A percentile compares a stretch with the other conserved stretches of the same genome.
Conservation (phyloP, 2,329 filamentous ascomycete species). For the Penicillium thymicola region DNA sequence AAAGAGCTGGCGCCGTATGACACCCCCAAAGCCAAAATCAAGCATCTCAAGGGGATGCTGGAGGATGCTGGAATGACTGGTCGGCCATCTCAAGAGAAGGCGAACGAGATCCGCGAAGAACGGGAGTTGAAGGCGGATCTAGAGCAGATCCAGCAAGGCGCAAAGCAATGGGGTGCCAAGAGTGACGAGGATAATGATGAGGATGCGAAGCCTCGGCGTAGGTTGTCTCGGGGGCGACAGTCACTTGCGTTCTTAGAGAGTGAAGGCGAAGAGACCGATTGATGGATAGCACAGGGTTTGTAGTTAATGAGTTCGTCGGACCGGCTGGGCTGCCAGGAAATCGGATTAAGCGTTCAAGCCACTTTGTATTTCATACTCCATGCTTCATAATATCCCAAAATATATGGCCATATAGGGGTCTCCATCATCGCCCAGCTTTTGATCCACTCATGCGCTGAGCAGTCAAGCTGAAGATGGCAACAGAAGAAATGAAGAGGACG, state of each 20-base stretch:
- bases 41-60: conserved; percentile 75
- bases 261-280: conserved; percentile 62
- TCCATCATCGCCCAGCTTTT: conserved; percentile 35
- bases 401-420: background rate
- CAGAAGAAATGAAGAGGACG: conserved; percentile 92
- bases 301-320: background rate
- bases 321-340: background rate
- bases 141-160: conserved; percentile 78
- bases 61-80: conserved; percentile 82
- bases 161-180: conserved; percentile 68
- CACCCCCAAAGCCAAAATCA: conserved; percentile 74
- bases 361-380: conserved; percentile 4
- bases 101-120: conserved; percentile 79
- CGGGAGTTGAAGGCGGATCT: conserved; percentile 81
- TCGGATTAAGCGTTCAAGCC: background rate
- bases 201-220: conserved; percentile 38
- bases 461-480: conserved; percentile 88
- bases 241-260: conserved; percentile 61
- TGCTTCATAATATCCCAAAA: conserved; percentile 2
- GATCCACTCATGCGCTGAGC: conserved; percentile 73
- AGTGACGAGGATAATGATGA: conserved; percentile 40
- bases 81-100: conserved; percentile 79
- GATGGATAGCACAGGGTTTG: conserved; percentile 15
- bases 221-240: conserved; percentile 41
- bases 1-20: conserved; percentile 75